Percentiles rank a stretch among this genome's conserved stretches.
Evolutionary conservation across 2,329 filamentous ascomycete genomes (phyloP).

Genomic region (Cladosporium sp.): DNA sequence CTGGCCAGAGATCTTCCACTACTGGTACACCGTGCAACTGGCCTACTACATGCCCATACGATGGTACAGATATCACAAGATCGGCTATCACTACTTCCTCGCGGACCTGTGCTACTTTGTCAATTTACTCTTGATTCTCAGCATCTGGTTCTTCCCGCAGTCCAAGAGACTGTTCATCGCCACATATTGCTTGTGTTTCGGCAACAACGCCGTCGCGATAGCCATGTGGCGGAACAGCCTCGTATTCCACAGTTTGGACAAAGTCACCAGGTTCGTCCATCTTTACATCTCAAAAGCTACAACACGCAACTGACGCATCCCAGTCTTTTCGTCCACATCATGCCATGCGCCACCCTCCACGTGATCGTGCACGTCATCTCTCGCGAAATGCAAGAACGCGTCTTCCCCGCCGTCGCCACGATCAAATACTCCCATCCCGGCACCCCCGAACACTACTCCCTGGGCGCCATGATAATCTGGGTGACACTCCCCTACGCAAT

Average conservation of each 20-base stretch:
- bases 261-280: conserved; percentile 69
- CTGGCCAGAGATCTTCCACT: conserved; percentile 78
- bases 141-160: conserved; percentile 83
- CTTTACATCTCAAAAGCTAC: neutral
- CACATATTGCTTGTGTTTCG: conserved; percentile 86
- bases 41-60: conserved; percentile 95
- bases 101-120: conserved; percentile 98
- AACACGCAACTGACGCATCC: conserved; percentile 13
- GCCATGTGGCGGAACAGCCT: conserved; percentile 99
- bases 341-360: conserved; percentile 93
- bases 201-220: conserved; percentile 96
- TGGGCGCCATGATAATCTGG: conserved; percentile 87
- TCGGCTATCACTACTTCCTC: conserved; percentile 94
- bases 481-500: conserved; percentile 86
- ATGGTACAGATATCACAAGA: conserved; percentile 83
- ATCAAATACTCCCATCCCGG: conserved; percentile 67
- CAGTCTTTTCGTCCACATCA: conserved; percentile 97
- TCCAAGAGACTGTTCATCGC: conserved; percentile 91
- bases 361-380: conserved; percentile 82
- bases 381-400: conserved; percentile 57
- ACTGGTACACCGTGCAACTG: conserved; percentile 65
- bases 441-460: conserved; percentile 70
- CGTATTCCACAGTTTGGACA: conserved; percentile 98
- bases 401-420: conserved; percentile 80
- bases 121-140: conserved; percentile 78